Evolutionary conservation across 306 rosid genomes (phyloP).

Genomic region (Geum urbanum): DNA sequence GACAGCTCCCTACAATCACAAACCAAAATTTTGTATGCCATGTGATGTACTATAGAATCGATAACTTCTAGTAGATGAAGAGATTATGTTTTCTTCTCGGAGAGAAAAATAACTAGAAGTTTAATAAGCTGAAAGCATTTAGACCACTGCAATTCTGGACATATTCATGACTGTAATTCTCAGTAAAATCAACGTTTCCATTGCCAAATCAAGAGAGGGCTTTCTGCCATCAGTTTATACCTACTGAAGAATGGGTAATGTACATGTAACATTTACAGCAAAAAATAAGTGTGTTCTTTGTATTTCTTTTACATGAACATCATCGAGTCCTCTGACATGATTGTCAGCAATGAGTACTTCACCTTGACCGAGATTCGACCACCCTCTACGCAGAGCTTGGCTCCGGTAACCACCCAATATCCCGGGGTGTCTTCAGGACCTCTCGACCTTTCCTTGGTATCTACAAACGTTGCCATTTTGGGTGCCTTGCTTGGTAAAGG

Average conservation of each 20-base stretch:
- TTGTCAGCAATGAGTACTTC: constrained; percentile 76
- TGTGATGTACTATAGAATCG: background rate
- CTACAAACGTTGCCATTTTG: constrained; percentile 61
- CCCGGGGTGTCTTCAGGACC: constrained; percentile 88
- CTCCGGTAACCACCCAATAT: constrained; percentile 93
- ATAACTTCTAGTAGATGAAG: background rate
- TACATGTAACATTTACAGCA: constrained; percentile 38
- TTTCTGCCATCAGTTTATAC: background rate
- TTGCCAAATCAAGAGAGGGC: background rate
- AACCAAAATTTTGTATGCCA: constrained; percentile 11
- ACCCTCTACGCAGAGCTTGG: constrained; percentile 63
- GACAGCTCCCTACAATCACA: background rate
- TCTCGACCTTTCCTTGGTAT: constrained; percentile 66
- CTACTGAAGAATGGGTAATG: constrained; percentile 22
- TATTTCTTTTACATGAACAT: constrained; percentile 18
- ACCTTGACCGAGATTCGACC: constrained; percentile 68
- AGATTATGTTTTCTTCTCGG: background rate
- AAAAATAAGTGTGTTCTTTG: background rate
- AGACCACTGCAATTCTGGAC: background rate
- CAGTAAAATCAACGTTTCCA: background rate
- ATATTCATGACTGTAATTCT: background rate
- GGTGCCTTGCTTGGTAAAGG: constrained; percentile 61
- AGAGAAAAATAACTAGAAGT: background rate
- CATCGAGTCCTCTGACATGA: constrained; percentile 55
- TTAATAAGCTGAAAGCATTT: background rate